Evolutionary conservation across 208 protist species (phyloP), one percentile per base, ranked within the genome.

Genomic region (Cochliopodium minus): DNA sequence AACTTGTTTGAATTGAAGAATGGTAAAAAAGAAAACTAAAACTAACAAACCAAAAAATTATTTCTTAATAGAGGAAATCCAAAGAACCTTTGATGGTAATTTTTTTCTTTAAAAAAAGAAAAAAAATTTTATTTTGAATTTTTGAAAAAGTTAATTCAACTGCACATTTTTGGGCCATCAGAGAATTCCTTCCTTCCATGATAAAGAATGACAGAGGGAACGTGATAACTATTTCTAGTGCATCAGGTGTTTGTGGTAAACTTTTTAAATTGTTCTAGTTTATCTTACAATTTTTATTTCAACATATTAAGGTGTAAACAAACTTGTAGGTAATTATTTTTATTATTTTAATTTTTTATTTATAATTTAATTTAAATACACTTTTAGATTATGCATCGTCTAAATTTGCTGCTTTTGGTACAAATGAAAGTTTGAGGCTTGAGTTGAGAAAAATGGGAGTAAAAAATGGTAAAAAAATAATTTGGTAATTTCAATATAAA

Each of bases 121-220:
- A 10, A 10, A 13, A 10, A 13, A 32, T 11, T 10, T 13, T 49
- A 13, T 49, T 10, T 33, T 32, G 26, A 28, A 13, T 11, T 4
- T 32, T 11, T 9, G 22, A 65, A 0, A 45, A 70, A 15, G 71
- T 76, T 9, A 76, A 76, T 51, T 47, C 61, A 3, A 17, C 74
- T 23, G 26, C 69, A 13, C 70, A 76, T 39, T 75, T 72, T 50
- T 75, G 61, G 61, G 65, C 69, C 13, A 39, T 50, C 10, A 62
- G 43, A 26, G 69, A 63, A n/a, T 72, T 72, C 33, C 38, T 72
- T 4, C 69, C 62, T 26, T 7, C 25, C 28, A 76, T 76, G 71
- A 26, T 73, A 6, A 53, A 25, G 33, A 4, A 50, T 0, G 48
- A 66, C 17, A 9, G 50, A 1, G 66, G 57, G 2, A 42, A 69